Conservation (phyloP, 2,329 filamentous ascomycete species). For the Chaetomium sp. region DNA sequence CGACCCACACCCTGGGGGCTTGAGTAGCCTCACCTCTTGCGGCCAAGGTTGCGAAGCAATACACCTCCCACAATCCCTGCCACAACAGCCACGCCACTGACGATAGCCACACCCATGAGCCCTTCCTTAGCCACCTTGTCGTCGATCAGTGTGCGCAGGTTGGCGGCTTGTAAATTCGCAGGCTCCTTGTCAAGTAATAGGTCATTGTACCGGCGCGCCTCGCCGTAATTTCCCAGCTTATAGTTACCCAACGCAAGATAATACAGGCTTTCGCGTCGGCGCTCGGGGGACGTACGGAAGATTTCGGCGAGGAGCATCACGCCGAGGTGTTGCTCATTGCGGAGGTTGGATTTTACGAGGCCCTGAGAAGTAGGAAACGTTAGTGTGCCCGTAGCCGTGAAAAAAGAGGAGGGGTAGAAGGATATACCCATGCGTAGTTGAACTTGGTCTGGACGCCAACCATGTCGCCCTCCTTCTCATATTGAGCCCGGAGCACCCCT, state of each 20-base stretch:
- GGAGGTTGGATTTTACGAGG: constrained; percentile 83
- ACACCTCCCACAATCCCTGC: constrained; percentile 90
- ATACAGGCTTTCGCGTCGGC: constrained; percentile 94
- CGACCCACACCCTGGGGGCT: not conserved
- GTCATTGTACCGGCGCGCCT: constrained; percentile 92
- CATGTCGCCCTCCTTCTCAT: constrained; percentile 95
- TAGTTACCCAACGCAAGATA: constrained; percentile 96
- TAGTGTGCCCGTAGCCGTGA: not conserved
- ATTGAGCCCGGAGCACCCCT: constrained; percentile 85
- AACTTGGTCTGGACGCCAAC: constrained; percentile 98
- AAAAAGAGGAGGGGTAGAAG: not conserved
- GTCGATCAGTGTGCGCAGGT: constrained; percentile 82
- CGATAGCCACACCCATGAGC: constrained; percentile 86
- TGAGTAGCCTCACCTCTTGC: constrained; percentile 42
- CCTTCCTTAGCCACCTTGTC: constrained; percentile 95
- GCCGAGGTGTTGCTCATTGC: constrained; percentile 86
- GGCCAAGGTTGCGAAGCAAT: constrained; percentile 67
- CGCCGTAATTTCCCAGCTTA: constrained; percentile 95
- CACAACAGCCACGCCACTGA: constrained; percentile 85
- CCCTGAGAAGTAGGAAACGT: constrained; percentile 49
- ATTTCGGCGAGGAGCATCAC: constrained; percentile 93
- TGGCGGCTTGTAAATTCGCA: constrained; percentile 81
- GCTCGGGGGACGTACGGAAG: constrained; percentile 87
- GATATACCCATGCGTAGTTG: constrained; percentile 93
- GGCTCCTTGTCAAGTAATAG: constrained; percentile 85